Evolutionary conservation across 495 filamentous ascomycete species (phyloP), one percentile per base, ranked within the genome.

Genomic region (Penicillium nucicola): DNA sequence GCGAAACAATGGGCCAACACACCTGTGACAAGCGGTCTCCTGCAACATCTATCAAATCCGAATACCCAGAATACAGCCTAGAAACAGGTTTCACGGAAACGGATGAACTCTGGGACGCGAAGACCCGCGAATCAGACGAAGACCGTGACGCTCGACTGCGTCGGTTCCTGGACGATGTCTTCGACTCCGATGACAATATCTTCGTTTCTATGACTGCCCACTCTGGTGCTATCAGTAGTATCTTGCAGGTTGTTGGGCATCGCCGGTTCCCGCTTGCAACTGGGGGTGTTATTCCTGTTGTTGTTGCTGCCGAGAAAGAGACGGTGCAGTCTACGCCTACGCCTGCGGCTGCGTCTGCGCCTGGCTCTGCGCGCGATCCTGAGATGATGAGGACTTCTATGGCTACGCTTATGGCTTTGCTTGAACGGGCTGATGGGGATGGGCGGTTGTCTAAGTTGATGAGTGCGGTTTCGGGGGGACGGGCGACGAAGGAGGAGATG

Each of bases 21-120:
- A 93, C 89, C 7, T 96, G 90, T 69, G 90, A 96, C 66, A 78
- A 79, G 4, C 79, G 90, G 0, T 80, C 81, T 32, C 71, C 60
- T 19, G 80, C 80, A 53, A 70, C 80, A 5, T 76, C 64, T 45
- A 91, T 95, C 43, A 56, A 57, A 1, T 48, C 62, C 10, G 71
- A 69, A 34, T 90, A 82, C 53, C 87, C 88, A 0, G 48, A 43
- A 10, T 91, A 80, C 61, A 62, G 17, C 1, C 79, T 92, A 53
- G 89, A 92, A 58, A 45, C 64, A 0, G 79, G 79, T 0, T 87
- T 95, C 54, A 54, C 74, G 0, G 85, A 88, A 43, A 53, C 72
- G 3, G 88, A 92, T 60, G 62, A 64, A 35, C 64, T 85, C 22
- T 89, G 83, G 78, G 66, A 72, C 30, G 57, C 80, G 0, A 52